These are phyloP conservation scores for Coelastrella sp. DNA, from an alignment of 139 green algal genomes.

Conservation along the genomic window DNA sequence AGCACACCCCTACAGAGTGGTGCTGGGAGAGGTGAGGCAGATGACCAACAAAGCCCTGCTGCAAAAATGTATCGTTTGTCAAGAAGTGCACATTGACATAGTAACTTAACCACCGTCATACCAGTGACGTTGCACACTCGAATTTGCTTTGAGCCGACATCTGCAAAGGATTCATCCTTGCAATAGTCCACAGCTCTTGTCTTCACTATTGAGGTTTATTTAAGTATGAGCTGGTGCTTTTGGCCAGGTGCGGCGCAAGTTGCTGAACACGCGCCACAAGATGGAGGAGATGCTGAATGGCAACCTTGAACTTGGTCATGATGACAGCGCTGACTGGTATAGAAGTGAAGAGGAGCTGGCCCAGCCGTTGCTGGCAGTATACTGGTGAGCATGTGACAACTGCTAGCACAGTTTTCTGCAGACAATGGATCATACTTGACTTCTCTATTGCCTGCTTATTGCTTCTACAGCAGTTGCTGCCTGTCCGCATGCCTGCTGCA, in stretches of 20 bases:
- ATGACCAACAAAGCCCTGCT: neutral
- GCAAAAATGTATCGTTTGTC: too few relatives aligned
- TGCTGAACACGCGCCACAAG: conserved; percentile 85
- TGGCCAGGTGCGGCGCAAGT: conserved; percentile 82
- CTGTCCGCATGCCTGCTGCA: too few relatives aligned
- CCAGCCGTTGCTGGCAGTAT: conserved; percentile 85
- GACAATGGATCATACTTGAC: too few relatives aligned
- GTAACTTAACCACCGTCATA: too few relatives aligned
- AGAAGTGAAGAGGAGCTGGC: conserved; percentile 80
- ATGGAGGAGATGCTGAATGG: conserved; percentile 88
- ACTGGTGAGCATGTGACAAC: conserved; percentile 64
- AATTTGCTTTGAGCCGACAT: too few relatives aligned
- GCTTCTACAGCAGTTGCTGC: too few relatives aligned
- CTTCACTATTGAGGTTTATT: too few relatives aligned
- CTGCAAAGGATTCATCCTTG: too few relatives aligned
- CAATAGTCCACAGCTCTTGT: too few relatives aligned
- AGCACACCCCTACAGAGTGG: conserved; percentile 90
- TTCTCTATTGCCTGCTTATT: too few relatives aligned
- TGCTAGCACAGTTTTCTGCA: neutral
- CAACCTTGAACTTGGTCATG: neutral
- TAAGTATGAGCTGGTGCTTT: neutral
- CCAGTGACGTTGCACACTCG: too few relatives aligned
- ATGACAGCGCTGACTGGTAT: conserved; percentile 59
- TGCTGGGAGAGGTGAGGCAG: conserved; percentile 87
- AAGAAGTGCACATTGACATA: too few relatives aligned